Base-by-base conservation (phyloP, 176 grass and related monocot genomes). In the Tillandsia fasciculata region DNA sequence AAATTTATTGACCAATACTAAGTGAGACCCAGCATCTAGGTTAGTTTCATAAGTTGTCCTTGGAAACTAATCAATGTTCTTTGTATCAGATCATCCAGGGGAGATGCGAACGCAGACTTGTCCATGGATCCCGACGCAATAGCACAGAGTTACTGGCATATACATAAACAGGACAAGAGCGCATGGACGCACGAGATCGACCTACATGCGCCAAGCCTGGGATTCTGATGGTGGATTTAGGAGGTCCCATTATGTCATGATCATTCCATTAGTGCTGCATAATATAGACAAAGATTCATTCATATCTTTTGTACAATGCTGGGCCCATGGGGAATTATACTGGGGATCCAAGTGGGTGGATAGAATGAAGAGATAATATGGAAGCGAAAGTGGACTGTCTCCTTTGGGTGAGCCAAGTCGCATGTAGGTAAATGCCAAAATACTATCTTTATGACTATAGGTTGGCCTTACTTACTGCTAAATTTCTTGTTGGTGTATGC, bases 151-250 rank as follows among this genome's bases (percentile, higher is more conserved):
- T 96, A 96, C 79, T 96, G 88, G 88, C 72, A 91, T 74, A 83
- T 96, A 54, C 92, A 96, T 67, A 29, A 63, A 23, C 92, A 96
- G 57, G 79, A 91, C 72, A 89, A 79, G 83, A 84, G 79, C 28
- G 88, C 92, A n/a, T 96, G 92, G 92, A 91, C 92, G 51, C 88
- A 85, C 18, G 92, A 96, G 86, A 78, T 96, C 82, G 81, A 91
- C 72, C 75, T 96, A 77, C 83, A 83, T 53, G 77, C 88, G 9
- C 42, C 83, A 20, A 49, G 63, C 27, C 65, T 72, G n/a, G 42
- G 22, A 71, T 70, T 71, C 66, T 75, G 57, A 79, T 42, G 20
- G 9, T 12, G 26, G 10, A 22, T 15, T 17, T 63, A 18, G 2
- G 26, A 9, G 33, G 33, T 42, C 33, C 6, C 33, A 42, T 42